Conservation (phyloP, 345 rosid species). For the Populus tremula region DNA sequence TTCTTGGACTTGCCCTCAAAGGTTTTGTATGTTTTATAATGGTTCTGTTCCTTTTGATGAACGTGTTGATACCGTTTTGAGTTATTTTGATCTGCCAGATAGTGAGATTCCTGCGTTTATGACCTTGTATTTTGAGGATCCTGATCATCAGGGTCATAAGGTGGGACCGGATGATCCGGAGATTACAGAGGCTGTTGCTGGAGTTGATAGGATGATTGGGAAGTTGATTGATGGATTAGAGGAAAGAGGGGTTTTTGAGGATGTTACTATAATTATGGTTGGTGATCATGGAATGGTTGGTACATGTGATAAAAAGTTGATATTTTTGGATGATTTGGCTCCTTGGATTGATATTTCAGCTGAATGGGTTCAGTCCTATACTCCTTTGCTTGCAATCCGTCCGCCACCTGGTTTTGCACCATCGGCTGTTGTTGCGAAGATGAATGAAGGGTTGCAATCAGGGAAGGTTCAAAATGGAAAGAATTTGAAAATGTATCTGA, state of each 20-base stretch:
- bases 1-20: conserved; percentile 72
- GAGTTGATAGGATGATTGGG: conserved; percentile 71
- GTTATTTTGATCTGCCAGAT: conserved; percentile 68
- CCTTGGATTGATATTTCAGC: conserved; percentile 62
- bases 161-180: conserved; percentile 89
- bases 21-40: conserved; percentile 57
- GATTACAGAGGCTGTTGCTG: conserved; percentile 74
- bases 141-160: conserved; percentile 94
- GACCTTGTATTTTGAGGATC: conserved; percentile 91
- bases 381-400: conserved; percentile 71
- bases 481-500: conserved; percentile 66
- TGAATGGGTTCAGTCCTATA: conserved; percentile 68
- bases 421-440: conserved; percentile 62
- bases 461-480: conserved; percentile 79
- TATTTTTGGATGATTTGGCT: conserved; percentile 72
- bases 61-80: conserved; percentile 70
- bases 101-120: conserved; percentile 67
- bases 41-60: conserved; percentile 80
- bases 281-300: conserved; percentile 99
- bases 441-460: conserved; percentile 66
- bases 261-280: conserved; percentile 77
- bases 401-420: conserved; percentile 51
- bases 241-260: conserved; percentile 77
- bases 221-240: conserved; percentile 71
- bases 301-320: conserved; percentile 77